These are phyloP conservation scores for Yamadazyma triangularis DNA, from an alignment of 1,139 yeast genomes.

Conservation along the genomic window DNA sequence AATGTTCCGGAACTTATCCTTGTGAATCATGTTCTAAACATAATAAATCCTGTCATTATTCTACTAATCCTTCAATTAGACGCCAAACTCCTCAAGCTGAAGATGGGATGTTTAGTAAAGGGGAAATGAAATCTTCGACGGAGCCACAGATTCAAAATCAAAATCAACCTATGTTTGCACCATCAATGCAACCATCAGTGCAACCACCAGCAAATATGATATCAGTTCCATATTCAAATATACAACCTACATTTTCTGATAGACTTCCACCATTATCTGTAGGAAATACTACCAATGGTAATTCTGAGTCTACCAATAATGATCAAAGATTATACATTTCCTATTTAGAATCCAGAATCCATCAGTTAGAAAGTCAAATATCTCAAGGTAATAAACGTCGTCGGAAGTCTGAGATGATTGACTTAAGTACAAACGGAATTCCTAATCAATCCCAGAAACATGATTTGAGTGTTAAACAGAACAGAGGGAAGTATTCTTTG, in stretches of 20 bases:
- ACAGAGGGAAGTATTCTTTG: no score
- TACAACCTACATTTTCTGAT: no score
- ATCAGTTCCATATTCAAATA: no score
- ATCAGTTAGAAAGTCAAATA: conserved; percentile 30
- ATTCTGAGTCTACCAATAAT: background rate
- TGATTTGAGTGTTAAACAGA: no score
- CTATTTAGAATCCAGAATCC: conserved; percentile 38
- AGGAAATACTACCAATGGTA: no score
- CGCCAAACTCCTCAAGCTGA: background rate
- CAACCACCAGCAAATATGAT: no score
- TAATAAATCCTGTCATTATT: conserved; percentile 35
- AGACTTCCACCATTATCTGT: no score
- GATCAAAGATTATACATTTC: conserved; percentile 18
- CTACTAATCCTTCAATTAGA: background rate
- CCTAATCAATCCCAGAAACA: no score
- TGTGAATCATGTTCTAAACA: conserved; percentile 48
- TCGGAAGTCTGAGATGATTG: no score
- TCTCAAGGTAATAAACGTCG: background rate
- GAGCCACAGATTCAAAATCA: background rate
- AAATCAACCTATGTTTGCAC: no score
- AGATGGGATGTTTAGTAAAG: background rate
- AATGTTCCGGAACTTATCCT: conserved; percentile 57
- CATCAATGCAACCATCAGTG: no score
- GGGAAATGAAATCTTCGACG: background rate
- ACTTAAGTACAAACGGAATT: conserved; percentile 2